phyloP scores from a whole-genome alignment of 352 stramenopile genomes.

The Phytophthora podocarpi region DNA sequence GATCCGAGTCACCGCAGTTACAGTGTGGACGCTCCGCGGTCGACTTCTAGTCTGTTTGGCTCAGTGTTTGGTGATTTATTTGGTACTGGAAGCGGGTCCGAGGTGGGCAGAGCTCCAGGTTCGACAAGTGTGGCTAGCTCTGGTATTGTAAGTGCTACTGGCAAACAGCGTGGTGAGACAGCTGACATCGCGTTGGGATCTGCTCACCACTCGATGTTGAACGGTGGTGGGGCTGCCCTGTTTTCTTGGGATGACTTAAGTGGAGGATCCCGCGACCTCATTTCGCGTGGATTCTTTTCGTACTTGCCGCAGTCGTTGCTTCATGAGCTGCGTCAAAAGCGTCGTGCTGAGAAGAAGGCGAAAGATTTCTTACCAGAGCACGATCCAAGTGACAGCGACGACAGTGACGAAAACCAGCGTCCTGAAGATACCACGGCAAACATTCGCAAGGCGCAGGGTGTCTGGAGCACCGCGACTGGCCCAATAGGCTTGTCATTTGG shows the following conservation, averaged over 20 bases:
- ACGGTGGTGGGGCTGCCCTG: conserved; percentile 15
- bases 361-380: conserved; percentile 23
- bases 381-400: conserved; percentile 27
- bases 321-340: conserved; percentile 42
- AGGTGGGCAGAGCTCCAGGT: not conserved
- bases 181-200: conserved; percentile 41
- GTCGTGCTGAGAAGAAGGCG: conserved; percentile 28
- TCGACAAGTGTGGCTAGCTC: not conserved
- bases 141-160: conserved; percentile 6
- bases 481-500: conserved; percentile 59
- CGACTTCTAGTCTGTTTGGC: conserved; percentile 55
- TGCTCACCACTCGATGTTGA: conserved; percentile 44
- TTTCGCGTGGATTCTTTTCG: conserved; percentile 73
- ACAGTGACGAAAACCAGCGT: conserved; percentile 33
- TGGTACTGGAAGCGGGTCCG: conserved; percentile 28
- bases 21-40: conserved; percentile 54
- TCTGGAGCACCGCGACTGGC: conserved; percentile 71
- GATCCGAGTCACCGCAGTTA: conserved; percentile 44
- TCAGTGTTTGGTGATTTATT: conserved; percentile 78
- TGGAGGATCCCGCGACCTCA: conserved; percentile 60
- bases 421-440: conserved; percentile 38
- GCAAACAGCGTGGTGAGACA: conserved; percentile 57
- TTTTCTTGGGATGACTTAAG: conserved; percentile 78
- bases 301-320: conserved; percentile 53
- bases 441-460: conserved; percentile 54